These are phyloP conservation scores for Sodiomyces alkalinus DNA, from an alignment of 2,329 filamentous ascomycete genomes.

Conservation along the genomic window DNA sequence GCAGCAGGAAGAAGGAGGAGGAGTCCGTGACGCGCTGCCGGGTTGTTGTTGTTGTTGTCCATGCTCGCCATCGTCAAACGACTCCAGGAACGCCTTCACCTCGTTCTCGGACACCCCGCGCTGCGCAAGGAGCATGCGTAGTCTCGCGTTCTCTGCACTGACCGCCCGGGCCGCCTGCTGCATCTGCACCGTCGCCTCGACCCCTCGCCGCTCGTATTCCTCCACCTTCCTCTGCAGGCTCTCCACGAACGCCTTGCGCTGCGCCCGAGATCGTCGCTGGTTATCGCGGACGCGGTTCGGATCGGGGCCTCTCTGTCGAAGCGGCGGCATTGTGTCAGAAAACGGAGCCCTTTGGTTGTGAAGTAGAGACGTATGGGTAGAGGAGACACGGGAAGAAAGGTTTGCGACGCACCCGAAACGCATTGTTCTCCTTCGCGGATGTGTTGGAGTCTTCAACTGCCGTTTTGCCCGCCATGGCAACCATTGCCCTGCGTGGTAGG, in stretches of 20 bases:
- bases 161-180: slow-evolving; percentile 35
- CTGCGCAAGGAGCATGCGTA: slow-evolving; percentile 25
- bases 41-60: too few relatives aligned
- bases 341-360: too few relatives aligned
- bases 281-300: slow-evolving; percentile 29
- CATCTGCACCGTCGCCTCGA: slow-evolving; percentile 35
- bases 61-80: slow-evolving; percentile 17
- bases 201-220: slow-evolving; percentile 30
- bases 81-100: slow-evolving; percentile 23
- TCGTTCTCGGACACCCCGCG: slow-evolving; percentile 22
- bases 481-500: too few relatives aligned
- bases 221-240: slow-evolving; percentile 29
- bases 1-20: not conserved
- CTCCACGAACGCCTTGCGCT: slow-evolving; percentile 32
- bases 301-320: too few relatives aligned
- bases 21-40: too few relatives aligned
- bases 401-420: too few relatives aligned
- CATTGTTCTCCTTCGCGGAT: too few relatives aligned
- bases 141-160: slow-evolving; percentile 28
- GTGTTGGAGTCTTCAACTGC: too few relatives aligned
- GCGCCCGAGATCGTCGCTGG: slow-evolving; percentile 36
- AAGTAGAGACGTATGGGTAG: too few relatives aligned
- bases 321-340: too few relatives aligned
- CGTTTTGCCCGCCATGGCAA: too few relatives aligned
- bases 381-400: too few relatives aligned